Evolutionary conservation across 176 grass and related monocot genomes (phyloP).

Genomic region (Oryza longistaminata): DNA sequence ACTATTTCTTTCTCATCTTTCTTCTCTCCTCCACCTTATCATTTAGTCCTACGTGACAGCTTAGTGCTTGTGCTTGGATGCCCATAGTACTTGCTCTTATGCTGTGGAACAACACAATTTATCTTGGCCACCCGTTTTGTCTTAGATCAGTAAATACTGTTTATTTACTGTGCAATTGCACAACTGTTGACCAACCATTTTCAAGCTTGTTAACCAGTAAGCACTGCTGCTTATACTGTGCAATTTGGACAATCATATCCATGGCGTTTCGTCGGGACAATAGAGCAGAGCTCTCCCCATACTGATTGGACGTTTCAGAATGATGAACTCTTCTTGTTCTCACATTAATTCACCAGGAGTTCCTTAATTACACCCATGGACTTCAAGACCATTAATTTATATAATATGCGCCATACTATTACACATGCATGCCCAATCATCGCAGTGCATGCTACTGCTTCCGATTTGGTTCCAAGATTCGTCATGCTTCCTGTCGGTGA

Average conservation of each 20-base stretch:
- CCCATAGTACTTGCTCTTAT: no score
- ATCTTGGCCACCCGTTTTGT: background rate
- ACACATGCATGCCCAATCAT: background rate
- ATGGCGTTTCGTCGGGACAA: background rate
- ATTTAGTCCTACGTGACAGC: no score
- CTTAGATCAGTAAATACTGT: background rate
- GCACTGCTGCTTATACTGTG: background rate
- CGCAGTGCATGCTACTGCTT: background rate
- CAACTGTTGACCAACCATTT: background rate
- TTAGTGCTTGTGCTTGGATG: no score
- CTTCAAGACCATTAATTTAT: background rate
- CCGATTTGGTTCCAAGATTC: constrained; percentile 22
- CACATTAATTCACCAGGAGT: background rate
- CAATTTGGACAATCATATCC: background rate
- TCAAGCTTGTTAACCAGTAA: background rate
- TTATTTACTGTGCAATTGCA: background rate
- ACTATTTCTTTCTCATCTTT: no score
- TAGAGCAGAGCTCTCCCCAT: background rate
- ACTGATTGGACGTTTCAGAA: background rate
- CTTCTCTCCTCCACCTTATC: no score
- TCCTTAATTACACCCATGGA: background rate
- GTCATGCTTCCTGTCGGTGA: background rate
- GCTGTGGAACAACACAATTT: background rate
- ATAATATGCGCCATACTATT: background rate
- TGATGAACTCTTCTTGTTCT: background rate